These are phyloP conservation scores for Perkinsus chesapeaki DNA, from an alignment of 169 alveolate genomes.

Conservation along the genomic window DNA sequence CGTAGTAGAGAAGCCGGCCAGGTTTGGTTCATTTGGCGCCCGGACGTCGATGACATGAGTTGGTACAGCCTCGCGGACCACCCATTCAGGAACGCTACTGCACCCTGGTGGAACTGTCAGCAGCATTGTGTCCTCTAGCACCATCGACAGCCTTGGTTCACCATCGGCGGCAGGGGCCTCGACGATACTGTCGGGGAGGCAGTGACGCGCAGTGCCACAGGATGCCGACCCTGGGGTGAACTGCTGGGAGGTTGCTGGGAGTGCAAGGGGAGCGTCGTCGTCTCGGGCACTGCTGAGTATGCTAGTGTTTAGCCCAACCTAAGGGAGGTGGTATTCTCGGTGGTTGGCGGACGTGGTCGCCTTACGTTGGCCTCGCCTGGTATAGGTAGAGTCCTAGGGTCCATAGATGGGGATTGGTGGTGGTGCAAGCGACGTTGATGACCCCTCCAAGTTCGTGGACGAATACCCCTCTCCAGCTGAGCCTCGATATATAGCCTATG, in stretches of 20 bases:
- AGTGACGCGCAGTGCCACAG: background rate
- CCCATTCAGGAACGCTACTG: background rate
- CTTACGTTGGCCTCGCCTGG: background rate
- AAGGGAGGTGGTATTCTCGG: background rate
- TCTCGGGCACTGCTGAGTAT: background rate
- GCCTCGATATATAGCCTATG: constrained; percentile 65
- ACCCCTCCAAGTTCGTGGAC: background rate
- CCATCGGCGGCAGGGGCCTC: background rate
- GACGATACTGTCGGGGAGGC: background rate
- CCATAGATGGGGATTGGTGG: background rate
- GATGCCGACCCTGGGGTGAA: background rate
- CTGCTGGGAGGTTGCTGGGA: background rate
- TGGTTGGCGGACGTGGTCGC: background rate
- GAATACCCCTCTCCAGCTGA: background rate
- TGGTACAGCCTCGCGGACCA: background rate
- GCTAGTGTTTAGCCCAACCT: background rate
- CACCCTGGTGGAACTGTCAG: background rate
- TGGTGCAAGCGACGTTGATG: background rate
- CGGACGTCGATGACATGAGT: background rate
- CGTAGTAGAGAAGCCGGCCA: background rate
- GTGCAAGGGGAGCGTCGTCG: background rate
- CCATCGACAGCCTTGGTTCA: background rate
- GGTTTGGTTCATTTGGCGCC: background rate
- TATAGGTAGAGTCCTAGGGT: background rate
- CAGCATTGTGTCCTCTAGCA: background rate